Evolutionary conservation across 106 monocot species (phyloP), one percentile per base, ranked within the genome.

Genomic region (Amphibolis antarctica): DNA sequence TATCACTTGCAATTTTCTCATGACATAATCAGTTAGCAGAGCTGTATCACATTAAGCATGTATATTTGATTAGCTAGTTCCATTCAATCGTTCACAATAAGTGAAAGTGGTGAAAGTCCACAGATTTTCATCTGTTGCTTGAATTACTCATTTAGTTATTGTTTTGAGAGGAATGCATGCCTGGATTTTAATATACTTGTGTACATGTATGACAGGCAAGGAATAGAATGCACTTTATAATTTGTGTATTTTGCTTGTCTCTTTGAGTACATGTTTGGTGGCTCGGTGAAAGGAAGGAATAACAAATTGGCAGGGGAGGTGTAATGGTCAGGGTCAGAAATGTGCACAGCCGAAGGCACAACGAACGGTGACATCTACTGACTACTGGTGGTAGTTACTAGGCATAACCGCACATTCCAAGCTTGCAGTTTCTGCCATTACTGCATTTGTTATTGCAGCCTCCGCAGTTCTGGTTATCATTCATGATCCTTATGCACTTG

Each of bases 361-460:
- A 49, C 3, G n/a, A 17, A 17, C n/a, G n/a, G n/a, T 49, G n/a
- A 7, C 18, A 49, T 49, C n/a, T 49, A n/a, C n/a, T n/a, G n/a
- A n/a, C 18, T 12, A 19, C 49, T 14, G 1, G n/a, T 3, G 17
- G 49, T 19, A n/a, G n/a, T n/a, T n/a, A 5, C 28, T 53, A 71
- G n/a, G 75, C 75, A 55, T 76, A 76, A 47, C 57, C 62, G 56
- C 75, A 76, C 69, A 76, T 69, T 27, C 69, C 75, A 20, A 63
- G 56, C 19, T 11, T 29, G 63, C 75, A 76, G 17, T 27, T 42
- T 36, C 20, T 28, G 0, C 77, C 65, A 4, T 60, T 23, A 19
- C 30, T 23, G 54, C 72, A 76, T 49, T 27, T 42, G 55, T 72
- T 60, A 20, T 19, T 53, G 72, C 77, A 78, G 7, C 67, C 46